These are phyloP conservation scores for Amaranthus palmeri DNA, from an alignment of 148 eudicot species.

Conservation along the genomic window DNA sequence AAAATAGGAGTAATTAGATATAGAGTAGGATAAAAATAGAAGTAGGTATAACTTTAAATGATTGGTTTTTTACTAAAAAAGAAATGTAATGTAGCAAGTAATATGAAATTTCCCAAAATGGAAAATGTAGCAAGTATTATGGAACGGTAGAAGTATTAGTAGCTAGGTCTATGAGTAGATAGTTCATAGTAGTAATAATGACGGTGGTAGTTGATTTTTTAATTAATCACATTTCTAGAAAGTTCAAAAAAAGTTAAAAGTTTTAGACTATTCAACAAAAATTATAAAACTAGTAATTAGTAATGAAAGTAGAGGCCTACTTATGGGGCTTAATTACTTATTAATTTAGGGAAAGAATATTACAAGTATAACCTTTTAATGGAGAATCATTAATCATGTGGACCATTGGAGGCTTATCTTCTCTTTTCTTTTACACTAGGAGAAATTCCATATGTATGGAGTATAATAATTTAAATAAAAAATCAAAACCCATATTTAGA, in stretches of 20 bases:
- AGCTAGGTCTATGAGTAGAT: constrained; percentile 11
- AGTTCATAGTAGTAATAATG: constrained; percentile 7
- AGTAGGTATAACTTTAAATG: neutral
- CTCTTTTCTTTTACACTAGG: constrained; percentile 6
- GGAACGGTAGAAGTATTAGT: too few species aligned
- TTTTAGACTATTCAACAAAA: neutral
- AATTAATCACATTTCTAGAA: constrained; percentile 9
- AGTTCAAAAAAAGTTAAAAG: neutral
- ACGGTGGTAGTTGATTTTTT: constrained; percentile 5
- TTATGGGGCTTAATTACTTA: constrained; percentile 5
- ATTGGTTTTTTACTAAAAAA: neutral
- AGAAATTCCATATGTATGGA: constrained; percentile 27
- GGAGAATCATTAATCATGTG: constrained; percentile 27
- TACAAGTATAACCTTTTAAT: constrained; percentile 18
- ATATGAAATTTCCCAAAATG: too few species aligned
- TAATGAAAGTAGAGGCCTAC: constrained; percentile 1
- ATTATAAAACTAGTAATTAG: constrained; percentile 2
- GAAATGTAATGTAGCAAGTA: too few species aligned
- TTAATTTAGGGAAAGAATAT: constrained; percentile 18
- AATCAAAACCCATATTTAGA: neutral
- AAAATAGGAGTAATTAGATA: too few species aligned
- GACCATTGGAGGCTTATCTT: constrained; percentile 20
- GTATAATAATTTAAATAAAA: neutral
- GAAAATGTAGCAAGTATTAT: too few species aligned
- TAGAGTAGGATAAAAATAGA: too few species aligned